Percentiles rank a stretch among this genome's conserved stretches.
Conservation (phyloP, 2,329 filamentous ascomycete species). For the Delphinella strobiligena region DNA sequence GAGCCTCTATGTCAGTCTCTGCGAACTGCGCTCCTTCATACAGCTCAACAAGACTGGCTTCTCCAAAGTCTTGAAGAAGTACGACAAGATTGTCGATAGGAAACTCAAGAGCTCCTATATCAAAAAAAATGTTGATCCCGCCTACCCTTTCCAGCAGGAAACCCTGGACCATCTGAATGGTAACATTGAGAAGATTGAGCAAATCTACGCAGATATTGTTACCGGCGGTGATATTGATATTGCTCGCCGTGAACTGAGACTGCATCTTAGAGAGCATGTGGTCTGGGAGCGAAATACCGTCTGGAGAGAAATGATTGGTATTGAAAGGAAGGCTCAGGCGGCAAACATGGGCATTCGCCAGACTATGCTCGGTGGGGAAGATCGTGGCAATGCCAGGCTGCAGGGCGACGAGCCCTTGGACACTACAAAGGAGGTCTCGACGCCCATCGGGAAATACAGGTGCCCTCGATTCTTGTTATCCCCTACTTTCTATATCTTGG, state of each 20-base stretch:
- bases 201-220: conserved; percentile 67
- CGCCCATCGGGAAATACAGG: conserved; percentile 65
- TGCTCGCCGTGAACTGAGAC: conserved; percentile 73
- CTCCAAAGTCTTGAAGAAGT: conserved; percentile 93
- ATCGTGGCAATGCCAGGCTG: conserved; percentile 54
- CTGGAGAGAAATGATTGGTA: conserved; percentile 97
- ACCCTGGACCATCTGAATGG: conserved; percentile 61
- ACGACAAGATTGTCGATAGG: conserved; percentile 87
- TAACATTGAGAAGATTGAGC: conserved; percentile 63
- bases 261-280: conserved; percentile 89
- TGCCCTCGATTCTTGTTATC: conserved; percentile 76
- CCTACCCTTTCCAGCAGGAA: conserved; percentile 67
- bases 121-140: conserved; percentile 57
- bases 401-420: conserved; percentile 72
- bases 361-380: conserved; percentile 64
- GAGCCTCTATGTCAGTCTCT: conserved; percentile 78
- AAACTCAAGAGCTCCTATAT: conserved; percentile 70
- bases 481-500: conserved; percentile 64
- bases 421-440: conserved; percentile 56
- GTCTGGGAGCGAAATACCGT: conserved; percentile 99
- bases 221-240: conserved; percentile 66
- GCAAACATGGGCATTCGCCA: conserved; percentile 72
- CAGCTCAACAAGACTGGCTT: conserved; percentile 97
- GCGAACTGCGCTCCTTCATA: conserved; percentile 89
- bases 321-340: conserved; percentile 89